phyloP scores from a whole-genome alignment of 139 green algal genomes.

The Marvania coccoides region DNA sequence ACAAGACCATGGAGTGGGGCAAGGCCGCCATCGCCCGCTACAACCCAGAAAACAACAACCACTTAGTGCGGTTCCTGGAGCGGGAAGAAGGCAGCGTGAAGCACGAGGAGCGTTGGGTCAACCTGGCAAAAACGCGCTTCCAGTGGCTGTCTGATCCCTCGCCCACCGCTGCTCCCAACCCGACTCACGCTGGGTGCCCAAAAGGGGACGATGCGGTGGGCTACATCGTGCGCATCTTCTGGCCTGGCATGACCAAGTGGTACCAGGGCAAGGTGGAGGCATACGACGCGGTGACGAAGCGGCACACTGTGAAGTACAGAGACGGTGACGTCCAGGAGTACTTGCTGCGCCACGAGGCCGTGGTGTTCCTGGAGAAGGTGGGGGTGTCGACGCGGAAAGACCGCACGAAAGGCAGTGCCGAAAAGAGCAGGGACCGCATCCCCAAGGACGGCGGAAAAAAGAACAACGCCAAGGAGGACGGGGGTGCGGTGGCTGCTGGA shows the following conservation, averaged over 20 bases:
- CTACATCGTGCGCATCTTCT: slow-evolving; percentile 41
- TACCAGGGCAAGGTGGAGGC: slow-evolving; percentile 42
- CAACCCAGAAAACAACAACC: slow-evolving; percentile 13
- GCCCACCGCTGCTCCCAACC: slow-evolving; percentile 29
- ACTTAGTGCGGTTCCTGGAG: slow-evolving; percentile 32
- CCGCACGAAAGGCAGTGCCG: not conserved
- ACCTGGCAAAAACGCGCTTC: slow-evolving; percentile 36
- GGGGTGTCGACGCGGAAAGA: not conserved
- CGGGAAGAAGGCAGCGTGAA: slow-evolving; percentile 5
- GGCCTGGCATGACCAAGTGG: slow-evolving; percentile 53
- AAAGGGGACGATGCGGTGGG: slow-evolving; percentile 25
- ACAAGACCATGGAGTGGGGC: slow-evolving; percentile 19
- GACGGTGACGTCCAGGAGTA: slow-evolving; percentile 49
- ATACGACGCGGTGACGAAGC: slow-evolving; percentile 29
- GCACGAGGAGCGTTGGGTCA: slow-evolving; percentile 37
- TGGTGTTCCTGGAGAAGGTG: slow-evolving; percentile 23
- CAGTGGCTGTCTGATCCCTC: slow-evolving; percentile 28
- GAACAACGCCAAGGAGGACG: no score
- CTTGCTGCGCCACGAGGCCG: slow-evolving; percentile 43
- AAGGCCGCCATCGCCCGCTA: slow-evolving; percentile 16
- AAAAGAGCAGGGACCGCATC: not conserved
- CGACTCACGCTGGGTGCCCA: slow-evolving; percentile 14
- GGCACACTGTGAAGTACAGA: slow-evolving; percentile 46
- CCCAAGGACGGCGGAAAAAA: not conserved
- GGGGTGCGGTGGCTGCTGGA: not conserved